Conservation (phyloP, 2,329 filamentous ascomycete genomes). For the Calonectria montana region DNA sequence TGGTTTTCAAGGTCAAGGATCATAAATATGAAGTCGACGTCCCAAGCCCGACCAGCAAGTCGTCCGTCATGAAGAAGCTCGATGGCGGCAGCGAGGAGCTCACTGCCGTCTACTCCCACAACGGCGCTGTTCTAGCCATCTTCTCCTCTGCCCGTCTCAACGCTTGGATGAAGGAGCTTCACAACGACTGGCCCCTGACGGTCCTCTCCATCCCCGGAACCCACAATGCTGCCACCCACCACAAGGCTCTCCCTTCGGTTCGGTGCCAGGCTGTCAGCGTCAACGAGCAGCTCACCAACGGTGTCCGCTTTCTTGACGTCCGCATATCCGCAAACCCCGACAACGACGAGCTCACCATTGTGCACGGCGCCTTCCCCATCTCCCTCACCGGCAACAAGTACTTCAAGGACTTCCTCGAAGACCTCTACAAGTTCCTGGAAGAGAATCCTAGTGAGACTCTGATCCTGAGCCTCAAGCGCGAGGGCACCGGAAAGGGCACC, state of each 20-base stretch:
- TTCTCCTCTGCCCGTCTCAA: conserved; percentile 77
- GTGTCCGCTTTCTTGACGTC: conserved; percentile 94
- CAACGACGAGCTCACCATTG: conserved; percentile 79
- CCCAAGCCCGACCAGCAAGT: conserved; percentile 70
- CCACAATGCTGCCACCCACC: conserved; percentile 90
- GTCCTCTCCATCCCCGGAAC: conserved; percentile 92
- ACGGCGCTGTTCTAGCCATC: conserved; percentile 68
- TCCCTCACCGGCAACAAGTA: conserved; percentile 84
- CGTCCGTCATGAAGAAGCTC: conserved; percentile 70
- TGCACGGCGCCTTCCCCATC: conserved; percentile 92
- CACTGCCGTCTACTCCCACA: conserved; percentile 74
- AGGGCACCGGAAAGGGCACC: conserved; percentile 83
- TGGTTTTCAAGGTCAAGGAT: conserved; percentile 75
- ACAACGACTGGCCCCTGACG: conserved; percentile 78
- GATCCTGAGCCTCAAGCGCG: conserved; percentile 89
- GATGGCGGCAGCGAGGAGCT: conserved; percentile 64
- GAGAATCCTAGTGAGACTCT: conserved; percentile 84
- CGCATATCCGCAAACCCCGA: conserved; percentile 70
- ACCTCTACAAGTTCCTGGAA: conserved; percentile 80
- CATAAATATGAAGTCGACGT: conserved; percentile 76
- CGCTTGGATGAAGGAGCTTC: conserved; percentile 84
- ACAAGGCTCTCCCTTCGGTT: conserved; percentile 89
- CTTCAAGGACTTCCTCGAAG: conserved; percentile 77
- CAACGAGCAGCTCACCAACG: conserved; percentile 83
- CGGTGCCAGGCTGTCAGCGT: conserved; percentile 89